phyloP scores from a whole-genome alignment of 1,284 basidiomycete species.

The Laetiporus sulphureus region DNA sequence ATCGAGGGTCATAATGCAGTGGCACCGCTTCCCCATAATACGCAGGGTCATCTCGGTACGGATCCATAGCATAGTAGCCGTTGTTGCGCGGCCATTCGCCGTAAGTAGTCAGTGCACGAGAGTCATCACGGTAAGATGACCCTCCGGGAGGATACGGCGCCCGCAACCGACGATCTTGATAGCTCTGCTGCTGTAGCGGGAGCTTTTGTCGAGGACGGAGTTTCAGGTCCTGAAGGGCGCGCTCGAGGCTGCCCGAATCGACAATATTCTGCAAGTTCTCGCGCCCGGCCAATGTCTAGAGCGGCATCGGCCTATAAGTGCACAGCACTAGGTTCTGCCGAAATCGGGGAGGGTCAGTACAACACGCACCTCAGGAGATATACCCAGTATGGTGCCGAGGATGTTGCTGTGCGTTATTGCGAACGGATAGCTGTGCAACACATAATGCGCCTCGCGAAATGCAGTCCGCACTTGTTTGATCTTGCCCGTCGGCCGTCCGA shows the following conservation, averaged over 20 bases:
- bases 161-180: no score
- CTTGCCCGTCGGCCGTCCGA: constrained; percentile 30
- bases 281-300: constrained; percentile 14
- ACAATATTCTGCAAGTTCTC: constrained; percentile 11
- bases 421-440: constrained; percentile 15
- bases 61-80: no score
- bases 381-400: constrained; percentile 20
- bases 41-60: no score
- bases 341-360: not conserved
- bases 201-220: no score
- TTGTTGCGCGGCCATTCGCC: no score
- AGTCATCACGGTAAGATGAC: no score
- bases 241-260: constrained; percentile 11
- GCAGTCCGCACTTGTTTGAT: constrained; percentile 26
- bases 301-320: not conserved
- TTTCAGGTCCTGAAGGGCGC: not conserved
- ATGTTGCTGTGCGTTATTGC: constrained; percentile 13
- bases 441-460: constrained; percentile 29
- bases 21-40: no score
- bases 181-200: no score
- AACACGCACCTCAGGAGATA: constrained; percentile 17
- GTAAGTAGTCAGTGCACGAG: no score
- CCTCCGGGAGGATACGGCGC: no score
- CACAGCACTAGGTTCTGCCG: not conserved
- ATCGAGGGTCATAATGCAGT: no score